Evolutionary conservation across 306 rosid species (phyloP).

Genomic region (Dryas alaskensis): DNA sequence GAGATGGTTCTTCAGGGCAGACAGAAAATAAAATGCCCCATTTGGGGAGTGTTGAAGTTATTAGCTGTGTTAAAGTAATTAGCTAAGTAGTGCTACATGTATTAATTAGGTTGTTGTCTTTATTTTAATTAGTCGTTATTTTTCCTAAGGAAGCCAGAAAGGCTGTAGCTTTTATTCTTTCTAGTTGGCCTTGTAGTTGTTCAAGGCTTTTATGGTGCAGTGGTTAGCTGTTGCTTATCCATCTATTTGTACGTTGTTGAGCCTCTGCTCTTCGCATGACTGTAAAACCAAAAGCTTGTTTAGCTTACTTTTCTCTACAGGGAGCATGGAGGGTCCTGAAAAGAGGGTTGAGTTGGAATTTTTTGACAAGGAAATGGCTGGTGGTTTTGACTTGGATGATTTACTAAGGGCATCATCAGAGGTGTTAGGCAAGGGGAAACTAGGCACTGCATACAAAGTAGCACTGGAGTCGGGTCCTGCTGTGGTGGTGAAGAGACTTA

Average conservation of each 20-base stretch:
- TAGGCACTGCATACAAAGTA: slow-evolving; percentile 67
- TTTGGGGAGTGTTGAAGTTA: background rate
- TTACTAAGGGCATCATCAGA: slow-evolving; percentile 73
- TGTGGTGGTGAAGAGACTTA: slow-evolving; percentile 63
- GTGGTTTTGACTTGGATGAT: slow-evolving; percentile 72
- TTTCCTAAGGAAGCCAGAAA: too few relatives aligned
- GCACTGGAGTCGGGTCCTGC: slow-evolving; percentile 58
- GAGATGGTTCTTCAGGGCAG: slow-evolving; percentile 16
- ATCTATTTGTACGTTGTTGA: too few relatives aligned
- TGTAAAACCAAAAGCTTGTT: too few relatives aligned
- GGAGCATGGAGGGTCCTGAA: slow-evolving; percentile 35
- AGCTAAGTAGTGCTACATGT: too few relatives aligned
- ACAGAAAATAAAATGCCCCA: slow-evolving; percentile 36
- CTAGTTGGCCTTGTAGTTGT: too few relatives aligned
- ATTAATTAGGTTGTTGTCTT: too few relatives aligned
- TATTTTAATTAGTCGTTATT: too few relatives aligned
- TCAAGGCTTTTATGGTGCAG: too few relatives aligned
- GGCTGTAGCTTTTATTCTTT: too few relatives aligned
- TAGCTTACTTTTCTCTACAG: background rate
- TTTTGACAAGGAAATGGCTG: slow-evolving; percentile 45
- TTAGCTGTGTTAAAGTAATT: too few relatives aligned
- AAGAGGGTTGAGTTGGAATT: slow-evolving; percentile 46
- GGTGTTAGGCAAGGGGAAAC: slow-evolving; percentile 53
- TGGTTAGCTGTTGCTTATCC: too few relatives aligned
- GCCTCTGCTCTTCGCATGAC: too few relatives aligned